Base-by-base conservation (phyloP, 2,329 filamentous ascomycete genomes). In the Ophiobolus disseminans region DNA sequence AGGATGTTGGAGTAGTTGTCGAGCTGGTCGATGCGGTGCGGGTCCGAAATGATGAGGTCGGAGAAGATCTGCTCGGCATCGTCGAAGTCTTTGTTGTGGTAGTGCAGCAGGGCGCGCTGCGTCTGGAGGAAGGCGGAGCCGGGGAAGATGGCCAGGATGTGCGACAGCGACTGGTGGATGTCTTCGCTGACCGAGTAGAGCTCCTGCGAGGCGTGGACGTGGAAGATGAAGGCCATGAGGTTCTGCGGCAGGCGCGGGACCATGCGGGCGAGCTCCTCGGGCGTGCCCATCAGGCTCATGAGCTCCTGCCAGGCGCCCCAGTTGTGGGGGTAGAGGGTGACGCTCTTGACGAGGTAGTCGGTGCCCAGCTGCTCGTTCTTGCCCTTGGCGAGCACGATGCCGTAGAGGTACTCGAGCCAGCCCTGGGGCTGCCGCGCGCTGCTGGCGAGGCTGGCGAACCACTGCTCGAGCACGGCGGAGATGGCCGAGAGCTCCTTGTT, bases 1-100 rank as follows among this genome's bases (percentile, higher is more conserved):
- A 99, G 83, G 16, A 97, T 96, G 66, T 99, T 99, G 26, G 92
- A 97, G 73, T 97, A 99, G 66, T 96, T 90, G 66, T 99, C 94
- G 14, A 99, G 82, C 3, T 89, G 89, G 70, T 99, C 94, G 14
- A 99, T 84, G 5, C 94, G 82, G 56, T 86, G 79, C 1, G 85
- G 85, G 40, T 85, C 79, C 72, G 77, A 88, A 77, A 59, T 85
- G 76, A 81, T 88, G 17, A 97, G 81, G 60, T 91, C 86, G 59
- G 82, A 80, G 57, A 86, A 86, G 26, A 87, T 81, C 16, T 78
- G 72, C 45, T 85, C 84, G 20, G 86, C 84, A 59, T 82, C 78
- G 36, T 87, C 85, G 53, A 86, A 86, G 53, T 88, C 85, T 69
- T 96, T 96, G 44, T 88, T 87, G 69, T 97, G 94, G 70, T 99